Evolutionary conservation across 345 rosid genomes (phyloP).

Genomic region (Mercurialis annua): DNA sequence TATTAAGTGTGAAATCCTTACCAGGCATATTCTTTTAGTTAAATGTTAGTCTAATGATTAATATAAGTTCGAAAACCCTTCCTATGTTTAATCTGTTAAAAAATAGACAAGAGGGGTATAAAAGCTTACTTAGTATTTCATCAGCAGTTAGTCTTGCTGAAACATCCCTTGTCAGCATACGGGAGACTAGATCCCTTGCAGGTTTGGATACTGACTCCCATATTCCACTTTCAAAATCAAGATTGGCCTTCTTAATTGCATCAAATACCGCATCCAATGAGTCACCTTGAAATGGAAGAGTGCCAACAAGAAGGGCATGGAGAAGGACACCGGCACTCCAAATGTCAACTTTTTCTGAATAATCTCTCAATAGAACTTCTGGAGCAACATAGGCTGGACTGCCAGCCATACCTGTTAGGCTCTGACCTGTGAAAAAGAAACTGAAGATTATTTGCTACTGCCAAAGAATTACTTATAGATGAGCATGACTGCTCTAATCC

Average conservation of each 20-base stretch:
- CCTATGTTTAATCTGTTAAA: background rate
- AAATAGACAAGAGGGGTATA: background rate
- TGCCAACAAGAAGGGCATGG: conserved; percentile 16
- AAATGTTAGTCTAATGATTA: background rate
- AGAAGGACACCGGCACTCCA: conserved; percentile 24
- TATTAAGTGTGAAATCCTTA: background rate
- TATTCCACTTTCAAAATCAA: conserved; percentile 18
- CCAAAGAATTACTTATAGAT: background rate
- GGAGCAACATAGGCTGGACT: conserved; percentile 19
- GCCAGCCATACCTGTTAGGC: conserved; percentile 15
- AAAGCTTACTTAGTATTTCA: conserved; percentile 13
- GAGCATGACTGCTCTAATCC: background rate
- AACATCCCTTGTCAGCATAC: conserved; percentile 16
- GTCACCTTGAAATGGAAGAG: conserved; percentile 18
- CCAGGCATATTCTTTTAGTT: background rate
- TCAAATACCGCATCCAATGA: conserved; percentile 16
- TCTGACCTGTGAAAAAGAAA: conserved; percentile 13
- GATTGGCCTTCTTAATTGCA: conserved; percentile 14
- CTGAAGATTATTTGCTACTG: background rate
- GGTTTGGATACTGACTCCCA: conserved; percentile 14
- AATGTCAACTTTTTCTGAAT: conserved; percentile 21
- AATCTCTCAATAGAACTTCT: conserved; percentile 14
- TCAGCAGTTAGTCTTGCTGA: conserved; percentile 17
- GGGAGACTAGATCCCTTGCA: conserved; percentile 10
- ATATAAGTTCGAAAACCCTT: background rate